Evolutionary conservation across 345 rosid species (phyloP), one percentile per base, ranked within the genome.

Genomic region (Citrus unshiu): DNA sequence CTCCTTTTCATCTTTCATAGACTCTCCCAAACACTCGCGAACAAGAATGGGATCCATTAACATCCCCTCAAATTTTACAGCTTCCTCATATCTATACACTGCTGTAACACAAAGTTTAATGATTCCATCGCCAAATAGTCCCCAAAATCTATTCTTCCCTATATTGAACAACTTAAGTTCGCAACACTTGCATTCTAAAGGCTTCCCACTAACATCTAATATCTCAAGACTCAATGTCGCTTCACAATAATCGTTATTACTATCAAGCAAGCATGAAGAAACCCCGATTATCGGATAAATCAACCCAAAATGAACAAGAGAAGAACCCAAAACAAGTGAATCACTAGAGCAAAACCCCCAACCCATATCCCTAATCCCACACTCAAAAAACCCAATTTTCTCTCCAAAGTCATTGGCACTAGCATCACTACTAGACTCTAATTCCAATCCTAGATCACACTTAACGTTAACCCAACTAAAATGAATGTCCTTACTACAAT

Each of bases 311-410:
- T 95, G 94, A 81, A 93, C 82, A 7, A 94, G 56, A 12, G 87
- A 82, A 61, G 97, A 83, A 77, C 94, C 94, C 37, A 89, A 75
- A 78, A 93, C 58, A 75, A 93, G 79, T 0, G 91, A 90, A 75
- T 94, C 94, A 56, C 89, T 86, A 1, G 97, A 91, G 82, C 94
- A 93, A 84, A 86, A 86, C 0, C 98, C 99, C 99, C 98, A 96
- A 32, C 95, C 93, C 68, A 94, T 84, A 68, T 82, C 91, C 89
- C 81, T 85, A 77, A 91, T 83, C 18, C 86, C 97, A 68, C 74
- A 69, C 82, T 80, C 82, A 65, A 93, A 85, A 86, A 79, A 73
- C 83, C 82, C 77, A 75, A 77, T 82, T 69, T 78, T 80, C 49
- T 70, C 74, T 63, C 66, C 87, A 29, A 77, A 10, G 34, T 78